Percentiles rank a stretch among this genome's conserved stretches.
Evolutionary conservation across 345 rosid species (phyloP).

Genomic region (Erysimum cheiranthoides): DNA sequence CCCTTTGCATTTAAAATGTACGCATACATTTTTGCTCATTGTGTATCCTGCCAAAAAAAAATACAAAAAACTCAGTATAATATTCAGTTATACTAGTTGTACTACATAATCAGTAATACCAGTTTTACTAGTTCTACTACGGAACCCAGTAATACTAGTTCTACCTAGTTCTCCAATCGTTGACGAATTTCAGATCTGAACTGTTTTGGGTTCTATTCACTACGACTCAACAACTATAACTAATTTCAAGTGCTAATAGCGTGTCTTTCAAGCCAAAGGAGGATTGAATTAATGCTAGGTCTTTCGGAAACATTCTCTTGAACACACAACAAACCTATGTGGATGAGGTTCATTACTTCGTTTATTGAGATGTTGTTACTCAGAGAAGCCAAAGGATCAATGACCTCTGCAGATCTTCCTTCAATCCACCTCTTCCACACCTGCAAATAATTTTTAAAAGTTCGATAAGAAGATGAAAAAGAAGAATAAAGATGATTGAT

Average conservation of each 20-base stretch:
- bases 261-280: conserved; percentile 52
- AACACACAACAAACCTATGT: conserved; percentile 60
- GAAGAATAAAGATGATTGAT: neutral
- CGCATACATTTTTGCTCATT: too few species aligned
- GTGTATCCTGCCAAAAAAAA: too few species aligned
- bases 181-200: too few species aligned
- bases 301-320: conserved; percentile 50
- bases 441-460: conserved; percentile 11
- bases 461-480: neutral
- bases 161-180: too few species aligned
- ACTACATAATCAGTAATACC: too few species aligned
- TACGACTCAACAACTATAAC: too few species aligned
- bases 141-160: too few species aligned
- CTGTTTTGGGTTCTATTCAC: too few species aligned
- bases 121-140: too few species aligned
- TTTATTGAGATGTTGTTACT: conserved; percentile 28
- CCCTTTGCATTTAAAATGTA: too few species aligned
- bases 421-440: conserved; percentile 58
- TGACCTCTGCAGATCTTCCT: conserved; percentile 44
- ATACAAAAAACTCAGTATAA: too few species aligned
- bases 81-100: too few species aligned
- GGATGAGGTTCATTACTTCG: conserved; percentile 55
- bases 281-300: conserved; percentile 50
- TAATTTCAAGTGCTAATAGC: conserved; percentile 35
- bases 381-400: conserved; percentile 45